Evolutionary conservation across 2,329 filamentous ascomycete species (phyloP), one percentile per base, ranked within the genome.

Genomic region (Coleophoma cylindrospora): DNA sequence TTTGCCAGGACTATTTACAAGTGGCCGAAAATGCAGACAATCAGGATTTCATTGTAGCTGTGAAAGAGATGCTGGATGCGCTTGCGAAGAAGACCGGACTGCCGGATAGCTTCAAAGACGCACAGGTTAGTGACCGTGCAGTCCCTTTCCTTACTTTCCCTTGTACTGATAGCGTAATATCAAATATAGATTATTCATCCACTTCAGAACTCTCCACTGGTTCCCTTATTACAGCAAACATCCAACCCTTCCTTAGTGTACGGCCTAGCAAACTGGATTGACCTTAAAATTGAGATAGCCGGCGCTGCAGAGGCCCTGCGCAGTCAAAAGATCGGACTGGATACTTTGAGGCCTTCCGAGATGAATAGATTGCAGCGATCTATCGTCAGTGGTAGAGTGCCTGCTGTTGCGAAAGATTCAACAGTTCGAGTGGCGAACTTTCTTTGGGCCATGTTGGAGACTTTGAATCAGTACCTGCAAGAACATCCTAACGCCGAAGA

Each of bases 361-460:
- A 66, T 86, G 55, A 84, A 76, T 53, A 74, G 83, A 8, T 69
- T 86, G 8, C 80, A 86, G 62, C 72, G 83, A 51, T 84, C 83
- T 2, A 69, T 75, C 36, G 70, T 83, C 5, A 74, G 74, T 19
- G 72, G 73, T 44, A 73, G 75, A 14, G 75, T 83, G 15, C 73
- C 79, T 12, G 73, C 74, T 8, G 75, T 83, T 4, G 73, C 76
- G 0, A 83, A 80, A 54, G 83, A 86, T 56, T 80, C 81, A 1
- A 86, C 83, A 2, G 74, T 76, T 5, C 71, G 72, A 48, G 69
- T 81, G 7, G 72, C 71, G 1, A 65, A 65, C 2, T 86, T 85
- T 54, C 64, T 85, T 4, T 59, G 63, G 2, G 70, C 68, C 1
- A 66, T 72, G 2, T 59, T 81, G 11, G 61, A 64, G 17, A 61